Percentiles rank a stretch among this genome's conserved stretches.
Conservation (phyloP, 1,284 basidiomycete species). For the Fistulina hepatica region DNA sequence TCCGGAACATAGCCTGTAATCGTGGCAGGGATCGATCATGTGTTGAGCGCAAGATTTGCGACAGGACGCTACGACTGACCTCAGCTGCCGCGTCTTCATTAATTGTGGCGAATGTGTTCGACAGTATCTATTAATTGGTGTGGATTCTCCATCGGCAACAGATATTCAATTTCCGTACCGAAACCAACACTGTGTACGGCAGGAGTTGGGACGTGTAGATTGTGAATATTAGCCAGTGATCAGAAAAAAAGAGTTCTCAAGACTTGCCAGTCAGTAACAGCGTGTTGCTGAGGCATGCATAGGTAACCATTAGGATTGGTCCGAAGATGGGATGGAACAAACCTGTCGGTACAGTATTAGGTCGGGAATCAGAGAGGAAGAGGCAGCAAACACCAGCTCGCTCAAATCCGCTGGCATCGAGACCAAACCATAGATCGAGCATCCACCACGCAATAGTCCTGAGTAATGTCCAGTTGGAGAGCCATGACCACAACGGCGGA, state of each 20-base stretch:
- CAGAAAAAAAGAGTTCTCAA: constrained; percentile 4
- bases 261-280: constrained; percentile 63
- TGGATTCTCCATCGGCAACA: not conserved
- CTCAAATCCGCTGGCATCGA: constrained; percentile 79
- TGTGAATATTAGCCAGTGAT: constrained; percentile 1
- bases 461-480: not conserved
- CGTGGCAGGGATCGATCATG: constrained; percentile 2
- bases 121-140: constrained; percentile 54
- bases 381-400: constrained; percentile 42
- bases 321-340: constrained; percentile 78
- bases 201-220: constrained; percentile 2
- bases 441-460: constrained; percentile 72
- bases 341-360: constrained; percentile 26
- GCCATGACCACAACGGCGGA: too few species aligned
- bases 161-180: constrained; percentile 36
- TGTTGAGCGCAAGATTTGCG: constrained; percentile 5
- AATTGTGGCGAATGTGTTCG: constrained; percentile 87
- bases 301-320: constrained; percentile 78
- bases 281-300: constrained; percentile 83
- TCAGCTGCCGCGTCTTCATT: constrained; percentile 88
- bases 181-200: constrained; percentile 53
- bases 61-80: constrained; percentile 28
- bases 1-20: constrained; percentile 86
- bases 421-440: constrained; percentile 82
- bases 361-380: not conserved